Evolutionary conservation across 1,284 basidiomycete genomes (phyloP), one percentile per base, ranked within the genome.

Genomic region (Ceratobasidium sp.): DNA sequence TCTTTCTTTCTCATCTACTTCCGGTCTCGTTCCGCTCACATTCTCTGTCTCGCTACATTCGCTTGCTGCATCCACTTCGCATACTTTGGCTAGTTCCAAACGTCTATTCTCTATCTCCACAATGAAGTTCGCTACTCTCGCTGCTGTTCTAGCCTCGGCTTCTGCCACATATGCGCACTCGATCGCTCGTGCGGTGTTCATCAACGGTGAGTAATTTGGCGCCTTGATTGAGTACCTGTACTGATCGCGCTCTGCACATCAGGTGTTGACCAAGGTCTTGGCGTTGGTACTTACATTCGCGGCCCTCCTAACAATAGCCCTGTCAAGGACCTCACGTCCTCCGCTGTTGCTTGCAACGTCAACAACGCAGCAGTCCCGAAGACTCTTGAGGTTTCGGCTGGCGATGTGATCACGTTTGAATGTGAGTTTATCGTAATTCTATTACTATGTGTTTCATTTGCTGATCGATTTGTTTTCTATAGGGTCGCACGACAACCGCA

Each of bases 401-500:
- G 60, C 14, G 73, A 75, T 22, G 29, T 41, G 45, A 47, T 75
- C 19, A 75, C 73, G 5, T 47, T 75, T 45, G 73, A 75, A 62
- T 75, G 73, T 72, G 17, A n/a, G 69, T 22, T n/a, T n/a, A n/a
- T 19, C 14, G 5, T 51, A 24, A 3, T 51, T 17, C 45, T 1
- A 3, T 51, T 1, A 11, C 3, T 41, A 2, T 19, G 33, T 11
- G 3, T 64, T 71, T 45, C 36, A 59, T 73, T 27, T 51, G 22
- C 71, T 73, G 27, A 69, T 31, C 50, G 29, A 17, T n/a, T 53
- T 24, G 1, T 6, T 9, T 33, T 50, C 1, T 11, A 14, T 6
- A 72, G 69, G 69, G 75, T 48, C 51, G 53, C 75, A 74, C 57
- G 75, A 74, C 69, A 67, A 56, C 69, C 69, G 64, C 9, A 31